Evolutionary conservation across 176 grass and related monocot species (phyloP), one percentile per base, ranked within the genome.

Genomic region (Oryza brachyantha): DNA sequence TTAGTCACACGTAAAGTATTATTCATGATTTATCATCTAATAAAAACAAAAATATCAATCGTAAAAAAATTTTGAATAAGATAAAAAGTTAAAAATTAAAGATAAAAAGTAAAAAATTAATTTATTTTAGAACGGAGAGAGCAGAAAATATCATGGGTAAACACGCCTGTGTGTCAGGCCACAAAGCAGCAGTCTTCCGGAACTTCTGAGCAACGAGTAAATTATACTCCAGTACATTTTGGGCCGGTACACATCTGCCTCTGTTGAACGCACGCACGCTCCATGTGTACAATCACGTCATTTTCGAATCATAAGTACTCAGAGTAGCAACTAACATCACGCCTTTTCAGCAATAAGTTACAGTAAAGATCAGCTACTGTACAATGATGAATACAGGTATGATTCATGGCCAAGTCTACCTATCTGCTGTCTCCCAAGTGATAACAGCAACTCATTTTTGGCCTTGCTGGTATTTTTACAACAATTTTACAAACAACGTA

Each of bases 301-400:
- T 48, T 50, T 24, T 13, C 8, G 29, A 29, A 13, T 58, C 16
- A 38, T 1, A 21, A 14, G 9, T 25, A 19, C 19, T 5, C 64
- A 66, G 42, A 52, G 12, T 28, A 21, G 14, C 24, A 79, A 68
- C 46, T 14, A 41, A 17, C 40, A 61, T 27, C 52, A 63, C 58
- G 50, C 35, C 10, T 70, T 43, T 39, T 11, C 39, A 7, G 38
- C 52, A 70, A 69, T 5, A 68, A 45, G 82, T 62, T 68, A 52
- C 26, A 38, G 38, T 58, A 67, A 38, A 43, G 36, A 73, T 73
- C 48, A 72, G 68, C 79, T 14, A 73, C 86, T 88, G 43, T 88
- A 88, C 75, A 88, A 79, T 58, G n/a, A 79, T 58, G n/a, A 78
- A 73, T 68, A 83, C 75, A 79, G 29, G 68, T 79, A 83, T 87